Evolutionary conservation across 2,329 filamentous ascomycete genomes (phyloP), one percentile per base, ranked within the genome.

Genomic region (Aspergillus oerlinghausenensis): DNA sequence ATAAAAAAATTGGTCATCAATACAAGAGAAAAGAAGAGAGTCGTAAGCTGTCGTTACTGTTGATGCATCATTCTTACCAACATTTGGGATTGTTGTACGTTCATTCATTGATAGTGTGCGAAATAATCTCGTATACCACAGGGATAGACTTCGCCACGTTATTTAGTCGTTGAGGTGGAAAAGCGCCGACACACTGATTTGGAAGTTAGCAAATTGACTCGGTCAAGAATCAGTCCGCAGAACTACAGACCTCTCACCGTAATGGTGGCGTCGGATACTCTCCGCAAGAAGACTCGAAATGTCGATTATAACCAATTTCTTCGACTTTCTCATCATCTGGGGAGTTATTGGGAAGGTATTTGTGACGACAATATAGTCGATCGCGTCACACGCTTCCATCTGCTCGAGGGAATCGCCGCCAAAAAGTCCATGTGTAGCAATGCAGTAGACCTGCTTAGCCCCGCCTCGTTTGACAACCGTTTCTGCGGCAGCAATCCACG

Each of bases 401-500:
- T 97, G 90, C 67, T 92, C 88, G 17, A 99, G 83, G 62, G 89
- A 90, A 70, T 97, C 90, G 49, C 87, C 89, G 23, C 92, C 92
- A 73, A 99, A 97, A 38, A 99, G 84, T 43, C 92, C 94, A 69
- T 99, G 94, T 0, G 94, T 97, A 7, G 93, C 94, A 78, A 99
- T 96, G 80, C 92, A 96, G 76, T 96, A 97, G 38, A 99, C 94
- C 75, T 89, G 94, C 66, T 90, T 96, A 1, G 94, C 94, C 48
- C 86, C 84, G 62, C 94, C 95, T 62, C 89, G 86, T 80, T 97
- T 97, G 53, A 96, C 90, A 2, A 96, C 93, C 1, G 92, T 96
- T 79, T 99, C 94, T 11, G 94, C 94, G 6, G 94, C 94, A 5
- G 93, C 93, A 64, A 99, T 95, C 94, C 94, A 99, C 6, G 91